These are phyloP conservation scores for Umbelopsis isabellina DNA, from an alignment of 192 early-diverging fungal species.

Conservation along the genomic window DNA sequence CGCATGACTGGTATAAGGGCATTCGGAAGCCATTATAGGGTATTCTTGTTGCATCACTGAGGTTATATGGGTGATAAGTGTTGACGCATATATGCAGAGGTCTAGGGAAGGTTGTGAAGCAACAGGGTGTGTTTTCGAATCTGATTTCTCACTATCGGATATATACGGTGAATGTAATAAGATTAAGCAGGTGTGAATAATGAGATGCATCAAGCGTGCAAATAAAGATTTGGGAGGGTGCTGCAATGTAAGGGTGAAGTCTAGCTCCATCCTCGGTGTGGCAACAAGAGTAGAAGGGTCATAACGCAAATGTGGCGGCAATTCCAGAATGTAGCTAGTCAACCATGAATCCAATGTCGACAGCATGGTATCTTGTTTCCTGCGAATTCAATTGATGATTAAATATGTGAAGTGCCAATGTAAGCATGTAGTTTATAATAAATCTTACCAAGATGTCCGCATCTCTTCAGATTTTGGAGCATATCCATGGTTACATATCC, in stretches of 20 bases:
- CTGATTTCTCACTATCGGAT: conserved; percentile 9
- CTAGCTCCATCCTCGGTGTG: neutral
- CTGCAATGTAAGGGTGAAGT: conserved; percentile 2
- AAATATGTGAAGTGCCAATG: neutral
- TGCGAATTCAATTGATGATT: neutral
- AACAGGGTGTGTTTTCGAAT: neutral
- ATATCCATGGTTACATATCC: conserved; percentile 11
- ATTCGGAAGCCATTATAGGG: conserved; percentile 4
- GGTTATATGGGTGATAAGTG: conserved; percentile 11
- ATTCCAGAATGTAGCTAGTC: conserved; percentile 10
- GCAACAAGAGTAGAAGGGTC: conserved; percentile 11
- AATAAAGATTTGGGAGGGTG: conserved; percentile 12
- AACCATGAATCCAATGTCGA: conserved; percentile 13
- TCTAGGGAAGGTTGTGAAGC: conserved; percentile 15
- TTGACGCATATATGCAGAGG: conserved; percentile 13
- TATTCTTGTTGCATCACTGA: conserved; percentile 19
- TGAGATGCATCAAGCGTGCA: neutral
- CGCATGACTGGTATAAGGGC: conserved; percentile 7
- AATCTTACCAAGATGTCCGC: conserved; percentile 9
- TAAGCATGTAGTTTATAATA: neutral
- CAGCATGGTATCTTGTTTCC: conserved; percentile 7
- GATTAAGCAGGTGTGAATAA: conserved; percentile 2
- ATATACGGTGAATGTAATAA: conserved; percentile 14
- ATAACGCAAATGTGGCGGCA: conserved; percentile 1
- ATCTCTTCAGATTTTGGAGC: conserved; percentile 13